phyloP scores from a whole-genome alignment of 2,329 filamentous ascomycete species.

The Microcera coccophila region DNA sequence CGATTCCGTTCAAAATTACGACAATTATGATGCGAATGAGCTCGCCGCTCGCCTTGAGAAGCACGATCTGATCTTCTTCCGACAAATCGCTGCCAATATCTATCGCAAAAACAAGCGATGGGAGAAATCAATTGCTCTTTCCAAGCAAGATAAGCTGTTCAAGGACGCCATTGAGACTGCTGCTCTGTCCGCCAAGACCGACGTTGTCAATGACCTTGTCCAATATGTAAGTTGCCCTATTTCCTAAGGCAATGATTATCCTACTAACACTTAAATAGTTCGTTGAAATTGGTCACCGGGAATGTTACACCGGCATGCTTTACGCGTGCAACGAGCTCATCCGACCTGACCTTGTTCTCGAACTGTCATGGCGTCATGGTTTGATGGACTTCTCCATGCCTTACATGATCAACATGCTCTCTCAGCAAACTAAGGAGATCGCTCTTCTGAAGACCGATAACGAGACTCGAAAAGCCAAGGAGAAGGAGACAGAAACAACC shows the following conservation, averaged over 20 bases:
- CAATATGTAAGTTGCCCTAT: constrained; percentile 75
- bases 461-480: constrained; percentile 81
- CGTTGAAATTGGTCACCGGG: constrained; percentile 96
- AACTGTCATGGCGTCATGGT: constrained; percentile 94
- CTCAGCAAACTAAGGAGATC: constrained; percentile 84
- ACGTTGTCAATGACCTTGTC: constrained; percentile 91
- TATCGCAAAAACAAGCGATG: constrained; percentile 99
- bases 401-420: constrained; percentile 98
- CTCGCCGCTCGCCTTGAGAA: constrained; percentile 90
- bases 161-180: constrained; percentile 99
- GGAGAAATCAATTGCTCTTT: constrained; percentile 97
- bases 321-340: constrained; percentile 98
- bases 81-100: constrained; percentile 95
- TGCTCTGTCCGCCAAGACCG: constrained; percentile 82
- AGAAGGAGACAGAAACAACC: constrained; percentile 70
- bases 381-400: constrained; percentile 98
- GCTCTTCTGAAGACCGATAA: constrained; percentile 88
- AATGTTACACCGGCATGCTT: constrained; percentile 99
- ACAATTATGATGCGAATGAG: constrained; percentile 96
- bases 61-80: constrained; percentile 98
- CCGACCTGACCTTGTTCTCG: constrained; percentile 85
- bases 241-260: not conserved
- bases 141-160: constrained; percentile 99
- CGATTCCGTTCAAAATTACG: constrained; percentile 96
- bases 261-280: constrained; percentile 63